Evolutionary conservation across 73 alveolate genomes (phyloP), one percentile per base, ranked within the genome.

Genomic region (Uronychia binucleata): DNA sequence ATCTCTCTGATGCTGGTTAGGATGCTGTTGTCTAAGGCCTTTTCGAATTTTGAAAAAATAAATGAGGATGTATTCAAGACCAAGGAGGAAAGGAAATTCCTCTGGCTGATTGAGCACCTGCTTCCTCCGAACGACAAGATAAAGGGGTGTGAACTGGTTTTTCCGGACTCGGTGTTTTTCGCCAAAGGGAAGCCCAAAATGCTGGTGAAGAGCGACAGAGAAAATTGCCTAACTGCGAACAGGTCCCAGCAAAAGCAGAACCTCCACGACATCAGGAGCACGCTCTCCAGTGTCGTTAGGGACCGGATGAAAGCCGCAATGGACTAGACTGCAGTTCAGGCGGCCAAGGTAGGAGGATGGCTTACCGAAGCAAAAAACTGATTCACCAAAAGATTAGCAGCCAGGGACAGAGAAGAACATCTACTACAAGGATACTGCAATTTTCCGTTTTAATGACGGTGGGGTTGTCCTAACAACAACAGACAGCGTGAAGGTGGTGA

Each of bases 111-210:
- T 11, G 67, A 46, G 19, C 67, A 80, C 14, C 59, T 80, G 28
- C 32, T 58, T 27, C 58, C 78, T 57, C 87, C 87, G 30, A 58
- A 80, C 27, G 87, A 80, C 13, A 28, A 58, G 19, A 58, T 80
- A 1, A 26, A 80, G 30, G 78, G 80, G 8, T 80, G 78, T 58
- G 79, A 75, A 1, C 28, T 80, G 26, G 32, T 27, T 27, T 80
- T 80, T 57, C 46, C 59, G 5, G 87, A 80, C 87, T 34, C 87
- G 57, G 87, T 77, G 1, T 80, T 67, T 28, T 67, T 67, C 26
- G 8, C 30, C 1, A 67, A 28, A 28, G 79, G 79, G 26, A 67
- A 67, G 79, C 34, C 33, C 30, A 28, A 27, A 27, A 5, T 27
- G 1, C 25, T 67, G 33, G 33, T 67, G 1, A 67, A 28, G 33